phyloP scores from a whole-genome alignment of 176 grass and related monocot genomes.

The Tuctoria greenei region DNA sequence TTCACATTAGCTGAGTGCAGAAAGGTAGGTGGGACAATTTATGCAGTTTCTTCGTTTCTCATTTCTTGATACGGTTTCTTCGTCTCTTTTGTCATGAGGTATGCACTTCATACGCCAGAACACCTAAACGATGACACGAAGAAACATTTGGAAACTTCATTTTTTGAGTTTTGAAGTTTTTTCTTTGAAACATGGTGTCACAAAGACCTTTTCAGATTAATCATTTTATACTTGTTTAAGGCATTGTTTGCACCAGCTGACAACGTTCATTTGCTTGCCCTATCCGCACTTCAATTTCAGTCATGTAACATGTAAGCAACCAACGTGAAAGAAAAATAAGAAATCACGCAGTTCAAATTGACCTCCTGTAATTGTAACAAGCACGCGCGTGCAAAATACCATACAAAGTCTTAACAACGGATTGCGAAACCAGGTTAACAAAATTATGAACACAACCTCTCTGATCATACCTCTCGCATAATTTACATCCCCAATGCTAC shows the following conservation, averaged over 20 bases:
- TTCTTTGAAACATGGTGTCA: neutral
- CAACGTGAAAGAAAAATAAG: neutral
- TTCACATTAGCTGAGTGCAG: neutral
- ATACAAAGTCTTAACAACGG: constrained; percentile 36
- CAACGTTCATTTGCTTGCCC: neutral
- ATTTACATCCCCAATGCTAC: constrained; percentile 56
- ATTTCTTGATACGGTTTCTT: no score
- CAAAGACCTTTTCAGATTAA: neutral
- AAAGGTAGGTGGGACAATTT: neutral
- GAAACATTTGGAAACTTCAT: neutral
- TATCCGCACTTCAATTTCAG: neutral
- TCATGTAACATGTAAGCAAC: neutral
- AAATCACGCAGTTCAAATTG: constrained; percentile 25
- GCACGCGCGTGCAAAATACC: constrained; percentile 30
- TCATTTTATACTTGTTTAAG: neutral
- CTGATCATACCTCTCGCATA: constrained; percentile 48
- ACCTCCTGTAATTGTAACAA: constrained; percentile 32
- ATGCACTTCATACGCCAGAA: neutral
- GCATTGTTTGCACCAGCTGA: neutral
- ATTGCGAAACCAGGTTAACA: constrained; percentile 53
- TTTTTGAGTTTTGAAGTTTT: neutral
- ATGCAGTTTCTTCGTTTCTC: neutral
- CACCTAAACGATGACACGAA: neutral
- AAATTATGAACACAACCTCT: constrained; percentile 55
- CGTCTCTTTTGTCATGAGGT: neutral